These are phyloP conservation scores for Fusarium albidum DNA, from an alignment of 2,329 filamentous ascomycete genomes.

Conservation along the genomic window DNA sequence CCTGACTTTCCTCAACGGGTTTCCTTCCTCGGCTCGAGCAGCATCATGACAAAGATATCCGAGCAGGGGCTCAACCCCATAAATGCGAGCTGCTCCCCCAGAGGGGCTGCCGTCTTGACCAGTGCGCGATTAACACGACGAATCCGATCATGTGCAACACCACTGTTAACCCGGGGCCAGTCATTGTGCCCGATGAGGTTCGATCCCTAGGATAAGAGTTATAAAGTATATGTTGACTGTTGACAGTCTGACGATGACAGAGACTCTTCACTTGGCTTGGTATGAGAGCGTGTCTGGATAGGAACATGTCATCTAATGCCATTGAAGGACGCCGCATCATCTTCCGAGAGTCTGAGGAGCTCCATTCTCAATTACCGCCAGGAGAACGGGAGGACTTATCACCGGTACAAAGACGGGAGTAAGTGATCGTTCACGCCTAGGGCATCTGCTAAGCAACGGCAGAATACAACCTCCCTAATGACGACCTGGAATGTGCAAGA, in stretches of 20 bases:
- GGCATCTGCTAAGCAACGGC: accelerated
- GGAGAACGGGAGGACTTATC: constrained; percentile 32
- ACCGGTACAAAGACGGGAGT: constrained; percentile 35
- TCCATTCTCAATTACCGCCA: constrained; percentile 29
- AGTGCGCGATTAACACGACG: neutral
- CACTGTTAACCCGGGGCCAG: constrained; percentile 1
- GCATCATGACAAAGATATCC: neutral
- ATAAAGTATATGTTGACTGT: neutral
- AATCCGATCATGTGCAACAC: constrained; percentile 8
- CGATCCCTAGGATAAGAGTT: accelerated
- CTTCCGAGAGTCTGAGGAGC: constrained; percentile 25
- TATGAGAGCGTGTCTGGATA: neutral
- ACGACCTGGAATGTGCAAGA: constrained; percentile 27
- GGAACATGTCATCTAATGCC: neutral
- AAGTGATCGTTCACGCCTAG: neutral
- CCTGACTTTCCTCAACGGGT: too few species aligned
- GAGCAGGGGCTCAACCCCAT: neutral
- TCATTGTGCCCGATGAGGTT: constrained; percentile 21
- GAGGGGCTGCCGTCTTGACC: neutral
- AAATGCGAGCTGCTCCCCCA: neutral
- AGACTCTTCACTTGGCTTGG: constrained; percentile 9
- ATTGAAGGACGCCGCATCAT: constrained; percentile 13
- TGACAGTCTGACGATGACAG: neutral
- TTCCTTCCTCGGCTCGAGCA: too few species aligned
- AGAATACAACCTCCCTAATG: constrained; percentile 34